These are phyloP conservation scores for Prunus persica DNA, from an alignment of 306 rosid species.

Conservation along the genomic window DNA sequence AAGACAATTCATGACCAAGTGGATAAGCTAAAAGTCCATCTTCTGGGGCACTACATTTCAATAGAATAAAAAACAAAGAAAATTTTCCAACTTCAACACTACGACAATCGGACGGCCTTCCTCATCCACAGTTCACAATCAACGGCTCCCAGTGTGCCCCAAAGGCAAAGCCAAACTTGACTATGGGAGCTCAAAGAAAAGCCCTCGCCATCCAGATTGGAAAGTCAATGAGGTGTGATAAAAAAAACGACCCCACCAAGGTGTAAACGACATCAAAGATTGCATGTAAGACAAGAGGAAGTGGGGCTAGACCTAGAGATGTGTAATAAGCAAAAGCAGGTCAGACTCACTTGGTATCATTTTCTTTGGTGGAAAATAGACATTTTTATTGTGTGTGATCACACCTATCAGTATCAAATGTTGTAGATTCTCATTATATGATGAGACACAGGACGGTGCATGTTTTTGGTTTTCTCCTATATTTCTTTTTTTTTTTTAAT, in stretches of 20 bases:
- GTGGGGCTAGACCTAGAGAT: not conserved
- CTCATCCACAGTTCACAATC: not conserved
- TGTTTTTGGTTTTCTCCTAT: not conserved
- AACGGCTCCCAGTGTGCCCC: not conserved
- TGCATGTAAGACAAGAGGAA: not conserved
- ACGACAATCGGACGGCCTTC: not conserved
- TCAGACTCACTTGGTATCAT: conserved; percentile 19
- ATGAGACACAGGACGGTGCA: not conserved
- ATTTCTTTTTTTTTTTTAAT: not conserved
- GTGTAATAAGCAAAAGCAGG: not conserved
- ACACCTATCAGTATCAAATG: conserved; percentile 4
- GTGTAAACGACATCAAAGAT: conserved; percentile 16
- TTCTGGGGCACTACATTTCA: not conserved
- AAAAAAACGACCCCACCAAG: conserved; percentile 5
- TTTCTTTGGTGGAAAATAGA: conserved; percentile 18
- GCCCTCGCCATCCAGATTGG: not conserved
- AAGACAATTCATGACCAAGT: not conserved
- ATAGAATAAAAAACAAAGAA: not conserved
- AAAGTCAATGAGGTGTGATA: not conserved
- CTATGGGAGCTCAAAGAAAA: not conserved
- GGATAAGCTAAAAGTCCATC: conserved; percentile 14
- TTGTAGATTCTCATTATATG: not conserved
- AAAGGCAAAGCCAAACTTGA: conserved; percentile 12
- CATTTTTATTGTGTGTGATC: conserved; percentile 1
- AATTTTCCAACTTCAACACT: not conserved